phyloP scores from a whole-genome alignment of 2,329 filamentous ascomycete genomes.

The Cercospora janseana region DNA sequence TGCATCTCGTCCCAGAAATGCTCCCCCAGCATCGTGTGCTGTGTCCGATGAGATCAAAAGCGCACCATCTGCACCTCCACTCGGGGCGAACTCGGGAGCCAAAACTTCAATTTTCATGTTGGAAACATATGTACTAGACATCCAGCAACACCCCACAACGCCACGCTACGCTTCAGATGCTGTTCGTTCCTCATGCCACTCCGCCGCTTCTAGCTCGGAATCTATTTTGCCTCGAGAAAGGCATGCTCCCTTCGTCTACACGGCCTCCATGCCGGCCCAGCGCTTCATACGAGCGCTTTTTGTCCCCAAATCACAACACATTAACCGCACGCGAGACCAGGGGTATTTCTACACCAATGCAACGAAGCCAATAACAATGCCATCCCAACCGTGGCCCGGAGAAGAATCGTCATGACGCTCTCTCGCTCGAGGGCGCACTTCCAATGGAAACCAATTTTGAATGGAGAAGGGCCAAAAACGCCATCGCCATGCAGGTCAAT shows the following conservation, averaged over 20 bases:
- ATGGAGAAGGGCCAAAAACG: conserved; percentile 10
- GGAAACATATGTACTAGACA: not conserved
- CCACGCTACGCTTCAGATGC: conserved; percentile 23
- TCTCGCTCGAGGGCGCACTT: not conserved
- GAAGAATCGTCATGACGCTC: conserved; percentile 14
- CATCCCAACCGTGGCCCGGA: conserved; percentile 5
- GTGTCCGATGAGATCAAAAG: no score
- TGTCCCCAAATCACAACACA: conserved; percentile 4
- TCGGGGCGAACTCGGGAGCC: not conserved
- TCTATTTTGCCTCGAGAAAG: conserved; percentile 7
- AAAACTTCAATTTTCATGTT: not conserved
- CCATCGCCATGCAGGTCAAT: conserved; percentile 10
- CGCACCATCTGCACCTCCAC: conserved; percentile 5
- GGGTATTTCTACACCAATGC: conserved; percentile 19
- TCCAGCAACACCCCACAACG: conserved; percentile 11
- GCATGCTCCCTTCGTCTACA: conserved; percentile 17
- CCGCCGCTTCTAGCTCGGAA: not conserved
- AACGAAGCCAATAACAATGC: conserved; percentile 12
- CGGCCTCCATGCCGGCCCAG: conserved; percentile 2
- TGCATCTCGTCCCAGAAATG: not conserved
- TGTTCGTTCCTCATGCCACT: conserved; percentile 6
- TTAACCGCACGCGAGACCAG: conserved; percentile 10
- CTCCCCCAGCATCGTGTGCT: not conserved
- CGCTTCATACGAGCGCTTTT: no score
- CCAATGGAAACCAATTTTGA: conserved; percentile 1